Evolutionary conservation across 306 rosid genomes (phyloP), one percentile per base, ranked within the genome.

Genomic region (Sesbania bispinosa): DNA sequence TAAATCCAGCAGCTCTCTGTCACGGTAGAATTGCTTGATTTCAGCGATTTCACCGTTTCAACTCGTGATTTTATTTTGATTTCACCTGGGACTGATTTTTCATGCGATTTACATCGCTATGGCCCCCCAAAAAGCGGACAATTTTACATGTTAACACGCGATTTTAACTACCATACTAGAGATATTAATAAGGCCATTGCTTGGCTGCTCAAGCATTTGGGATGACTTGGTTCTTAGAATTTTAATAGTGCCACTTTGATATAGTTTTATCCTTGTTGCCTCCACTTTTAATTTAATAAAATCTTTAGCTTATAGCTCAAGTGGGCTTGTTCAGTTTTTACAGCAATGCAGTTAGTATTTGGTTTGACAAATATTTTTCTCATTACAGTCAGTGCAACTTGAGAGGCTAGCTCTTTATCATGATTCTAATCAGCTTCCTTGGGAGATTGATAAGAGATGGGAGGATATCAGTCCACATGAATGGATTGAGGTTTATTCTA

Each of bases 351-450:
- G 15, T 72, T 62, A 30, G 52, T 69, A n/a, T 50, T 62, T 69
- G 61, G 60, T 43, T 46, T 84, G 45, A 62, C 20, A 32, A 27
- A 6, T 74, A 18, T 51, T 10, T 53, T 79, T 76, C 71, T 59
- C 50, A 20, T 75, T 79, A 13, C 85, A 91, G 99, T 91, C 92
- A 8, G 84, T 91, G 87, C 97, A 91, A 67, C 96, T 94, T 66
- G 96, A 94, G 90, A 87, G 99, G 74, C 88, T 94, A 55, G 99
- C 97, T 35, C 61, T 94, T 86, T 94, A 94, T 81, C 99, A 94
- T 71, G 97, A 91, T 85, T 87, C 91, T 67, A 71, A 86, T 51
- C 72, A 89, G 76, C 83, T 76, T 61, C 99, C 91, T 10, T 94
- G 99, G 99, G 91, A 88, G 82, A 85, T 88, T 71, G 85, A 85